Evolutionary conservation across 768 basidiomycete species (phyloP).

Genomic region (Phanerochaete sordida): DNA sequence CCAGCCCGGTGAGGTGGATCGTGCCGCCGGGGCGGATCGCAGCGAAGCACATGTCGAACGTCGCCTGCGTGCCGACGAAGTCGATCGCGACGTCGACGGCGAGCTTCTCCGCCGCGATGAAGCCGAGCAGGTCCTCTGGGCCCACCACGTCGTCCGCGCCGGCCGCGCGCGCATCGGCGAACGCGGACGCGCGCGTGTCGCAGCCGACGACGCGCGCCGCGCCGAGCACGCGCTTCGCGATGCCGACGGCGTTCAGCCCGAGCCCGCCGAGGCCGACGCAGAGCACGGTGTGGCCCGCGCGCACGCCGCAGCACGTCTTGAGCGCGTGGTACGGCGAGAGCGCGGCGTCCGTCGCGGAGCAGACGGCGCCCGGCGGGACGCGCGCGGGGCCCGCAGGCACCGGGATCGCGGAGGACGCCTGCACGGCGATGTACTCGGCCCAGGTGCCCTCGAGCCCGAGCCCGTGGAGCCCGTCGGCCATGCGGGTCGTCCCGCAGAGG

Average conservation of each 20-base stretch:
- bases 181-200: constrained; percentile 15
- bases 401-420: constrained; percentile 2
- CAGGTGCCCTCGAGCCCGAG: constrained; percentile 17
- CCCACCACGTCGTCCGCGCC: constrained; percentile 17
- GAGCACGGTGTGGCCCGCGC: constrained; percentile 29
- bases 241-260: constrained; percentile 26
- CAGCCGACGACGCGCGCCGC: constrained; percentile 16
- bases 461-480: constrained; percentile 4
- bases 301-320: constrained; percentile 7
- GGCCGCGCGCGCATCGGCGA: constrained; percentile 3
- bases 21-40: constrained; percentile 11
- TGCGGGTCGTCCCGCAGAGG: constrained; percentile 13
- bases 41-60: constrained; percentile 9
- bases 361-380: constrained; percentile 13
- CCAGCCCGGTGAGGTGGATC: constrained; percentile 14
- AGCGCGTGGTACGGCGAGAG: constrained; percentile 21
- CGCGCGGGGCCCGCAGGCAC: constrained; percentile 13
- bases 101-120: constrained; percentile 11
- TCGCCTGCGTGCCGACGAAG: constrained; percentile 19
- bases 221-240: constrained; percentile 17
- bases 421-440: constrained; percentile 14
- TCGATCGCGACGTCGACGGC: constrained; percentile 17
- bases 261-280: constrained; percentile 30
- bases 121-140: constrained; percentile 9
- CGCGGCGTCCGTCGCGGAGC: constrained; percentile 20